Percentiles rank a stretch among this genome's conserved stretches.
Conservation (phyloP, 2,329 filamentous ascomycete genomes). For the Ophiostoma piceae region DNA sequence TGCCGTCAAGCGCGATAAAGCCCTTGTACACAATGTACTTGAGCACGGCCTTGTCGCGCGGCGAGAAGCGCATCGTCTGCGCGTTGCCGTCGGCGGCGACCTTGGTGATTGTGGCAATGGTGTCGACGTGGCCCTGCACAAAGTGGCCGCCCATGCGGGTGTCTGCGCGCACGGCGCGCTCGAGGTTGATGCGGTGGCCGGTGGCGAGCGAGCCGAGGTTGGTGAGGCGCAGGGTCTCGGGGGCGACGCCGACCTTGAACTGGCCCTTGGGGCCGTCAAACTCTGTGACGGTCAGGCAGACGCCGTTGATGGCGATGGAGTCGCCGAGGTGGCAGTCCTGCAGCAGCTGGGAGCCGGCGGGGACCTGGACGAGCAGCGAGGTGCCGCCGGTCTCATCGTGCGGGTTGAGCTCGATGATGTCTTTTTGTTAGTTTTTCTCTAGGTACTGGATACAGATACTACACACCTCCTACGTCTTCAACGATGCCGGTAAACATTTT, state of each 20-base stretch:
- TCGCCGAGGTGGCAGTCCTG: constrained; percentile 81
- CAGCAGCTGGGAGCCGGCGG: constrained; percentile 65
- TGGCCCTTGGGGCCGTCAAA: constrained; percentile 39
- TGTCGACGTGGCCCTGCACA: constrained; percentile 96
- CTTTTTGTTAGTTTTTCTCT: constrained; percentile 42
- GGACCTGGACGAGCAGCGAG: constrained; percentile 76
- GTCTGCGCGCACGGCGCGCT: constrained; percentile 82
- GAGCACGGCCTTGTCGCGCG: constrained; percentile 59
- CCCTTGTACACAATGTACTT: constrained; percentile 94
- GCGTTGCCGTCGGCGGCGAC: constrained; percentile 83
- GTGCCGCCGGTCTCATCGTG: constrained; percentile 83
- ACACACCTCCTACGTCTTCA: constrained; percentile 84
- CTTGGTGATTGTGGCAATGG: constrained; percentile 67
- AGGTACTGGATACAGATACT: accelerated
- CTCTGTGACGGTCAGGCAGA: constrained; percentile 80
- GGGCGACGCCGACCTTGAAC: constrained; percentile 91
- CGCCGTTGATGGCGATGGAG: constrained; percentile 92
- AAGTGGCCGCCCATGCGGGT: constrained; percentile 98
- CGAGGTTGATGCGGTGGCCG: constrained; percentile 75
- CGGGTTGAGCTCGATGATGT: constrained; percentile 73
- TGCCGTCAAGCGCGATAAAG: constrained; percentile 88
- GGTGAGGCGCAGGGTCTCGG: constrained; percentile 91
- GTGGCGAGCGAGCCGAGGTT: constrained; percentile 74
- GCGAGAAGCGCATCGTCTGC: constrained; percentile 75
- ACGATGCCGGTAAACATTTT: constrained; percentile 94